Evolutionary conservation across 1,139 yeast species (phyloP), one percentile per base, ranked within the genome.

Genomic region (Candida sanyaensis): DNA sequence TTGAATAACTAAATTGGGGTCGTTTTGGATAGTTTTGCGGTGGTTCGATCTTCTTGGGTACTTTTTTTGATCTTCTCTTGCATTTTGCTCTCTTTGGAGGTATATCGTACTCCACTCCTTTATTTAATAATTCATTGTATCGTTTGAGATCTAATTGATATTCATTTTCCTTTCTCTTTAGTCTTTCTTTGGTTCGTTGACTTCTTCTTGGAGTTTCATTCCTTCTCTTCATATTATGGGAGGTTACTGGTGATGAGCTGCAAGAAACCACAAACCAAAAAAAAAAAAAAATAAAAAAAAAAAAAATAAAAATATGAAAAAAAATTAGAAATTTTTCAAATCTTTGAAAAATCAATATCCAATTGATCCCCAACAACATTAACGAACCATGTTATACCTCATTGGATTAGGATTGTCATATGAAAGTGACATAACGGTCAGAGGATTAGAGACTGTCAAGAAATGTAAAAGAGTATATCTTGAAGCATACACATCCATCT

Each of bases 401-500:
- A 81, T 93, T 50, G 99, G 99, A 6, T 76, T 93, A 50, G 99
- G 99, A 6, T 80, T 93, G 49, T 90, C 97, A 3, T 86, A 90
- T 62, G 95, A 84, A 59, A 73, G 86, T 11, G 99, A 93, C 65
- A 91, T 93, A 60, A 92, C 98, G 1, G 97, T 93, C 11, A 84
- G 97, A 57, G 99, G 99, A 1, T 77, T 93, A 38, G 93, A 92
- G 61, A 81, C 87, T 3, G 91, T 93, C 46, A 84, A 79, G 59
- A 81, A 78, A 65, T 92, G 97, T 70, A 83, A 86, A 61, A 77
- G 97, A 38, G 97, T 93, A 10, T 93, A 93, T 59, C 76, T 93
- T 50, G 99, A 93, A 69, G 97, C 96, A 1, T 93, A 93, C 68
- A 93, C 99, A 1, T 88, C 96, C 42, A 92, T 93, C 55, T 75